These are phyloP conservation scores for Aspergillus sclerotiicarbonarius DNA, from an alignment of 495 filamentous ascomycete genomes.

Conservation along the genomic window DNA sequence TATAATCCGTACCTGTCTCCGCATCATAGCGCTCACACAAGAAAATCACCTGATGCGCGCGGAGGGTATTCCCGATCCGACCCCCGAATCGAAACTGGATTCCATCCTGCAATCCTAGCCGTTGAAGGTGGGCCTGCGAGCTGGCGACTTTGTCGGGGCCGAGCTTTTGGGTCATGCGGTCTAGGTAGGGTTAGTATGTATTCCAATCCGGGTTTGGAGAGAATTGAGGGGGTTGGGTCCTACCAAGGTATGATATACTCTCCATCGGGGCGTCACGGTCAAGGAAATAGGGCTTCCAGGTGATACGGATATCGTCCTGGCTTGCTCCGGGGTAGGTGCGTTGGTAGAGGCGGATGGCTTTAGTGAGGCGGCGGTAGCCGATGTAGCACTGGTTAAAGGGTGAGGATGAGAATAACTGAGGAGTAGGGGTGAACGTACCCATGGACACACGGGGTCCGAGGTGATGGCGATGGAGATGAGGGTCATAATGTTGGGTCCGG, in stretches of 20 bases:
- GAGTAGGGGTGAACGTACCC: constrained; percentile 35
- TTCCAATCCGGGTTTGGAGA: not conserved
- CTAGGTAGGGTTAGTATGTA: too few relatives aligned
- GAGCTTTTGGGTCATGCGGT: constrained; percentile 24
- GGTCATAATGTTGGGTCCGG: constrained; percentile 53
- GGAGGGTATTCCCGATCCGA: constrained; percentile 21
- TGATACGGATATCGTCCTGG: constrained; percentile 55
- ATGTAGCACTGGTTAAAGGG: constrained; percentile 58
- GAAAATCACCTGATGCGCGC: constrained; percentile 17
- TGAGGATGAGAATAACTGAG: not conserved
- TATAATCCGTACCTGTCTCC: not conserved
- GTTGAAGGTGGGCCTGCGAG: constrained; percentile 18
- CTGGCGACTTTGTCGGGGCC: constrained; percentile 13
- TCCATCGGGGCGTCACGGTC: constrained; percentile 54
- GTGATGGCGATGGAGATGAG: constrained; percentile 63
- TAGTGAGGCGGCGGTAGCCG: constrained; percentile 60
- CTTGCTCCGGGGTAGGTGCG: constrained; percentile 50
- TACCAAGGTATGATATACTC: constrained; percentile 18
- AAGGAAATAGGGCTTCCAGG: constrained; percentile 66
- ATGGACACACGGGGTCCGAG: constrained; percentile 68
- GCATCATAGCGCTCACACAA: constrained; percentile 1
- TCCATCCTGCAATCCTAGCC: constrained; percentile 11
- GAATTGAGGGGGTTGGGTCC: not conserved
- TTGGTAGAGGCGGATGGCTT: constrained; percentile 57
- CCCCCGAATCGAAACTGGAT: constrained; percentile 25